Base-by-base conservation (phyloP, 2,329 filamentous ascomycete genomes). In the Diaporthe ilicicola region DNA sequence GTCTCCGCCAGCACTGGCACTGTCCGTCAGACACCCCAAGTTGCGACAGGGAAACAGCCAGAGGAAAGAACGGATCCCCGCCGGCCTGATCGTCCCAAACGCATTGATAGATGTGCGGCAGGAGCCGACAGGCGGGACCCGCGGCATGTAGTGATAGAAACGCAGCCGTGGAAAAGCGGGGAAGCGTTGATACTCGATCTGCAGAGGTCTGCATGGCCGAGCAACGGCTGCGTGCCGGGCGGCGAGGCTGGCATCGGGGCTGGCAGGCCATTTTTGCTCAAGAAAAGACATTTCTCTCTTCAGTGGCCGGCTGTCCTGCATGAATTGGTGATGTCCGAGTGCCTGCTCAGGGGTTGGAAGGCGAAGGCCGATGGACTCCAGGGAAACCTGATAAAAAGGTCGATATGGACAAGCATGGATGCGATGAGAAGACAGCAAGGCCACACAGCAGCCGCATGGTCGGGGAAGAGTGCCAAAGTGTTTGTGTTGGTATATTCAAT, bases 81-180 rank as follows among this genome's bases (percentile, higher is more conserved):
- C 42, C 59, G 19, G 44, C 44, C 42, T 34, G 19, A 17, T 22
- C 29, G 27, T 62, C 24, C 59, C 29, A 59, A 62, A 62, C 42
- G 29, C 59, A 62, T 48, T 48, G 59, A 48, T 42, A 48, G 42
- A 62, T 29, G 42, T 48, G 10, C 59, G 59, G 59, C 42, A 62
- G 17, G 27, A 62, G 27, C 59, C 59, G 59, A 62, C 42, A 22
- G n/a, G 59, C 59, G 59, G 59, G 59, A 48, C 59, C 59, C 42
- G 42, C 59, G 59, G 59, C 3, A 10, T 15, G 13, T 10, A 39
- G 13, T 10, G 10, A 19, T 24, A 17, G 27, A 48, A 62, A 48
- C 59, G 27, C 42, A 24, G 27, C n/a, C 10, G 12, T 32, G 24
- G 39, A 13, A 61, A 61, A 46, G 27, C 9, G 17, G 22, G 22